Evolutionary conservation across 2,329 filamentous ascomycete species (phyloP), one percentile per base, ranked within the genome.

Genomic region (Aureobasidium mangrovei): DNA sequence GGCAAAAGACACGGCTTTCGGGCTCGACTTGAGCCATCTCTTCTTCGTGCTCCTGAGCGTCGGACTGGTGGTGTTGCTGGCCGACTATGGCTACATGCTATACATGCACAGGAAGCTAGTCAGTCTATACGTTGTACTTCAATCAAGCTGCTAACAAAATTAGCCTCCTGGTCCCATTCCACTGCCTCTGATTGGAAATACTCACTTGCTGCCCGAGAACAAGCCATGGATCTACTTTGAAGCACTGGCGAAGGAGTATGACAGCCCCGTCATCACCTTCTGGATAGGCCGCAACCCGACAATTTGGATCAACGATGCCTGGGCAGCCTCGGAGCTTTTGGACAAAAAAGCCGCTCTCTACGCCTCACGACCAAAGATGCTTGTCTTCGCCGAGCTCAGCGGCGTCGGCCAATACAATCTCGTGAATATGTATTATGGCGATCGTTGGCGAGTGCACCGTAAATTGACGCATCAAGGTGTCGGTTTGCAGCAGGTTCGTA

Each of bases 401-500:
- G 60, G 55, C 18, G 58, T 61, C 46, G 53, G 56, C 7, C 58
- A 62, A 45, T 60, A 58, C 24, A 65, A 66, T 66, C 45, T 75
- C 58, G 72, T 74, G 48, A 73, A 72, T 55, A 75, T 70, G 72
- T 67, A 65, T 56, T 69, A 69, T 39, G 67, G 68, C 0, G 67
- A 69, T 9, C 60, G 67, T 18, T 70, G 67, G 67, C 60, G 67
- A n/a, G 51, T 69, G 4, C 69, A 70, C 62, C 73, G 77, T 42
- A 78, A 76, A 61, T 64, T 79, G 52, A 79, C 77, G 53, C 77
- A 79, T 58, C 66, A 74, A 29, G 76, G 73, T 28, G 76, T 79
- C 12, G 76, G 77, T 43, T 59, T 79, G 53, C 79, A 82, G 69
- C 74, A 78, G 12, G 77, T 82, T 6, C 70, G 75, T 2, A 73